Percentiles rank a stretch among this genome's conserved stretches.
These are phyloP conservation scores for Neofusicoccum kwambonambiense DNA, from an alignment of 2,329 filamentous ascomycete species.

Conservation along the genomic window DNA sequence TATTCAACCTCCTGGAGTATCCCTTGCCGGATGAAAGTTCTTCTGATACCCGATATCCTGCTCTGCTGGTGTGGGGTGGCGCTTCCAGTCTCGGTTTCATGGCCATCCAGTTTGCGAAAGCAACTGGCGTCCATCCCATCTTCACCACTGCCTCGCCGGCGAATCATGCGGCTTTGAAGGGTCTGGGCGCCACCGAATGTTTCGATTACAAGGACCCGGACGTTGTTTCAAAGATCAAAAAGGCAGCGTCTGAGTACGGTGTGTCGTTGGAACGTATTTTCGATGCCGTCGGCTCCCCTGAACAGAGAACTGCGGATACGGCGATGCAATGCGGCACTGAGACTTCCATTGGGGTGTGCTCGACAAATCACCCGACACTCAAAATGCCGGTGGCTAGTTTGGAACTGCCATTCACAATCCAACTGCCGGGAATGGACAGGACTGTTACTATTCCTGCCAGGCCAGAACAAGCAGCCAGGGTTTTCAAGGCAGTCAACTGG, in stretches of 20 bases:
- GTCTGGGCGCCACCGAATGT: slow-evolving; percentile 15
- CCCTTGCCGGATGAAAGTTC: slow-evolving; percentile 48
- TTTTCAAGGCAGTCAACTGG: neutral
- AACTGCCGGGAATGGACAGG: neutral
- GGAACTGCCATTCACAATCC: neutral
- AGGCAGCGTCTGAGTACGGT: neutral
- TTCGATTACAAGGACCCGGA: slow-evolving; percentile 19
- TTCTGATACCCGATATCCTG: slow-evolving; percentile 26
- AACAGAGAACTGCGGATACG: neutral
- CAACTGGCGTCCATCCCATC: slow-evolving; percentile 16
- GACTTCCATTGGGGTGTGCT: neutral
- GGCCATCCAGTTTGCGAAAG: slow-evolving; percentile 15
- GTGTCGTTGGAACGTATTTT: neutral
- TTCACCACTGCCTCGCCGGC: slow-evolving; percentile 19
- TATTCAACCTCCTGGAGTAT: slow-evolving; percentile 53
- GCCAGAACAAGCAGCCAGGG: neutral
- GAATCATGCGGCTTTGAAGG: slow-evolving; percentile 12
- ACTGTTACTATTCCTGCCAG: neutral
- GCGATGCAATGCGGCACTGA: neutral
- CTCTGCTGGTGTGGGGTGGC: slow-evolving; percentile 20
- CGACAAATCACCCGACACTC: neutral
- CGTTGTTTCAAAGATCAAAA: slow-evolving; percentile 8
- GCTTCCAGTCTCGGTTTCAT: slow-evolving; percentile 18
- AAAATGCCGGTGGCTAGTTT: neutral
- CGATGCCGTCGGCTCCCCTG: neutral